Evolutionary conservation across 768 basidiomycete species (phyloP).

Genomic region (Pleurotus eryngii): DNA sequence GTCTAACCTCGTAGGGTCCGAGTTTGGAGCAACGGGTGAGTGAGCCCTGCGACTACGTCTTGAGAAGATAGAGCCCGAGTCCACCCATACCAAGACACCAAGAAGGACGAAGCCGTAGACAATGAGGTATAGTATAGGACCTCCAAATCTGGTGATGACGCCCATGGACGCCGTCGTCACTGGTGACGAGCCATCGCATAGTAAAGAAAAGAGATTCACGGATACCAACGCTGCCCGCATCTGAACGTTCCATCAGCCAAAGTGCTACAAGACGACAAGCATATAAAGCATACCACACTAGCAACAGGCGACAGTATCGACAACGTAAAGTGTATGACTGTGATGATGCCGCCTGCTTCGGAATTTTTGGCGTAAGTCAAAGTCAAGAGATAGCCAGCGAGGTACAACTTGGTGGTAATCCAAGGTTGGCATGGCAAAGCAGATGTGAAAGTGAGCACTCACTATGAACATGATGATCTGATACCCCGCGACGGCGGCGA

Average conservation of each 20-base stretch:
- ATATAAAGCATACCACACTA: conserved; percentile 48
- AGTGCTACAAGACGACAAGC: neutral
- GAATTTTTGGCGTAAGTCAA: conserved; percentile 70
- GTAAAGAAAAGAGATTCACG: conserved; percentile 70
- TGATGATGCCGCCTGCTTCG: conserved; percentile 50
- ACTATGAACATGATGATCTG: conserved; percentile 73
- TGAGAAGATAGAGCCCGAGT: conserved; percentile 59
- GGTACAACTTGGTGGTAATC: conserved; percentile 46
- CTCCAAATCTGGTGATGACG: conserved; percentile 59
- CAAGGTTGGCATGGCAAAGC: neutral
- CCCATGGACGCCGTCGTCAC: conserved; percentile 48
- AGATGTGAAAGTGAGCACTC: conserved; percentile 20
- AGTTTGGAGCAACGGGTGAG: neutral
- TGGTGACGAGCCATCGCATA: conserved; percentile 54
- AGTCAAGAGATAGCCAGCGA: conserved; percentile 66
- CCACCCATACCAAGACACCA: conserved; percentile 63
- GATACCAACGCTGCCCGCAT: conserved; percentile 71
- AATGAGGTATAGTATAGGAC: conserved; percentile 73
- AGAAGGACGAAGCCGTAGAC: conserved; percentile 57
- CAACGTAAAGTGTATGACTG: conserved; percentile 60
- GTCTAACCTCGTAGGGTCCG: conserved; percentile 36
- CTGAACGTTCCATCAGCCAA: conserved; percentile 28
- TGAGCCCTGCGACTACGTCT: conserved; percentile 22
- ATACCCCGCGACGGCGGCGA: conserved; percentile 69
- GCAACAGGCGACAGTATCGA: conserved; percentile 68